These are phyloP conservation scores for Bretziella fagacearum DNA, from an alignment of 2,329 filamentous ascomycete species.

Conservation along the genomic window DNA sequence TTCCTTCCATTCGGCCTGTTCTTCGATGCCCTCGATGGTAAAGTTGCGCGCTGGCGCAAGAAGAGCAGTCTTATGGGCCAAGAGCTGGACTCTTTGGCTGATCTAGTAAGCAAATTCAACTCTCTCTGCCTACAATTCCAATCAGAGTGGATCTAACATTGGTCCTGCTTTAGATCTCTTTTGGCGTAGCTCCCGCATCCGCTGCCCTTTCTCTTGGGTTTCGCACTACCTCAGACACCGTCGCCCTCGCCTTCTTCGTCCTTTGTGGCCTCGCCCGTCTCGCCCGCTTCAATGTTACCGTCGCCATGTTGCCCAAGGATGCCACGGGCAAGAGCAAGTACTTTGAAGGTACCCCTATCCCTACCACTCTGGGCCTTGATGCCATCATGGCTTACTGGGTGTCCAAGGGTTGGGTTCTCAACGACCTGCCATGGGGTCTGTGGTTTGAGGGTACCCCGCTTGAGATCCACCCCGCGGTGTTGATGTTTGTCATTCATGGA, in stretches of 20 bases:
- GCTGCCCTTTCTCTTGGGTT: constrained; percentile 80
- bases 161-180: constrained; percentile 58
- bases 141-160: background rate
- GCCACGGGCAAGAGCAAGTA: constrained; percentile 79
- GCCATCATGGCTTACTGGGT: constrained; percentile 83
- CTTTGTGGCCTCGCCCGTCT: constrained; percentile 86
- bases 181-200: constrained; percentile 76
- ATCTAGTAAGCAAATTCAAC: constrained; percentile 47
- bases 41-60: constrained; percentile 86
- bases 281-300: constrained; percentile 95
- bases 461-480: constrained; percentile 71
- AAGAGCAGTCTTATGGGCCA: constrained; percentile 98
- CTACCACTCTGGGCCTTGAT: constrained; percentile 68
- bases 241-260: constrained; percentile 72
- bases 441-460: constrained; percentile 47
- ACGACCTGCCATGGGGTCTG: constrained; percentile 60
- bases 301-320: constrained; percentile 78
- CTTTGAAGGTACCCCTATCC: constrained; percentile 94
- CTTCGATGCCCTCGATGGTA: constrained; percentile 97
- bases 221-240: constrained; percentile 66
- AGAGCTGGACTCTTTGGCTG: constrained; percentile 87
- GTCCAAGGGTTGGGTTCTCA: constrained; percentile 59
- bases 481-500: constrained; percentile 73
- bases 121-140: constrained; percentile 1
- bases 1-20: constrained; percentile 89